Evolutionary conservation across 768 basidiomycete genomes (phyloP).

Genomic region (Chalciporus sphaerocephalus): DNA sequence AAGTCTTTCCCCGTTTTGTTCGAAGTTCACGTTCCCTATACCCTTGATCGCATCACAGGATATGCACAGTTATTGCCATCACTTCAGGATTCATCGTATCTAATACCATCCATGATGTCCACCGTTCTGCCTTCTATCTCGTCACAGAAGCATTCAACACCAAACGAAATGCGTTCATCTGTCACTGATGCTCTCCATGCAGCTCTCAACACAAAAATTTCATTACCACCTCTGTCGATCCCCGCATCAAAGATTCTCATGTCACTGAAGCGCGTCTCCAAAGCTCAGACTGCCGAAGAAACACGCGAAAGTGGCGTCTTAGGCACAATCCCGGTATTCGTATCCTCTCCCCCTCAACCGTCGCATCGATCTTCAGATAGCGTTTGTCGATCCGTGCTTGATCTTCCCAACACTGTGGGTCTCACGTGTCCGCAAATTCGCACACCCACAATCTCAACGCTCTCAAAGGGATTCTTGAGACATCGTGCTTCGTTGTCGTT

Average conservation of each 20-base stretch:
- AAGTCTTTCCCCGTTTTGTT: slow-evolving; percentile 32
- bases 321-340: slow-evolving; percentile 2
- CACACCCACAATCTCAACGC: slow-evolving; percentile 15
- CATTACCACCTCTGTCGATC: slow-evolving; percentile 14
- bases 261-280: slow-evolving; percentile 22
- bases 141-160: slow-evolving; percentile 5
- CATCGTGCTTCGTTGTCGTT: slow-evolving; percentile 8
- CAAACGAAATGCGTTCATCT: slow-evolving; percentile 13
- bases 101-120: slow-evolving; percentile 15
- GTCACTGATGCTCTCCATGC: slow-evolving; percentile 23
- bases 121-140: slow-evolving; percentile 17
- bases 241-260: slow-evolving; percentile 18
- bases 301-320: neutral
- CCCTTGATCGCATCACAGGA: slow-evolving; percentile 33
- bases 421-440: slow-evolving; percentile 19
- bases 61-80: slow-evolving; percentile 44
- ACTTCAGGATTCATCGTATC: slow-evolving; percentile 35
- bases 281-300: neutral
- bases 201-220: slow-evolving; percentile 16
- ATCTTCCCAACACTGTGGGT: slow-evolving; percentile 10
- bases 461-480: slow-evolving; percentile 14
- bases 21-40: slow-evolving; percentile 30
- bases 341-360: slow-evolving; percentile 1
- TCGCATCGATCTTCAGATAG: slow-evolving; percentile 2
- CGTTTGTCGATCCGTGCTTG: slow-evolving; percentile 9